Evolutionary conservation across 2,329 filamentous ascomycete species (phyloP).

Genomic region (Ilyonectria mors-panacis): DNA sequence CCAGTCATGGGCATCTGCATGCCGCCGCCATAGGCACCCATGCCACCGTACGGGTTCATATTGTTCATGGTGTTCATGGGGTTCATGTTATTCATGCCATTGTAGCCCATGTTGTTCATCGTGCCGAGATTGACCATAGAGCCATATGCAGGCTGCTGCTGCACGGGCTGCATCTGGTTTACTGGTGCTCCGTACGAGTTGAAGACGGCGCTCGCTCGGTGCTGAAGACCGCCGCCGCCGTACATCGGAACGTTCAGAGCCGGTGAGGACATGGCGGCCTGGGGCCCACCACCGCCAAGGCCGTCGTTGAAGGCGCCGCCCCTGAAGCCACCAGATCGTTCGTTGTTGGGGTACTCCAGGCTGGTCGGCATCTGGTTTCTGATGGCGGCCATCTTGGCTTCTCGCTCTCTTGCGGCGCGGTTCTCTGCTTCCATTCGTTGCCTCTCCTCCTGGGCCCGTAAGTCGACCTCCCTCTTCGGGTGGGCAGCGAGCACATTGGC

Average conservation of each 20-base stretch:
- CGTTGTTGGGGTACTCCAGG: conserved; percentile 50
- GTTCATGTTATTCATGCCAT: conserved; percentile 39
- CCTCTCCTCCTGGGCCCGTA: conserved; percentile 59
- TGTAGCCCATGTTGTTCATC: conserved; percentile 44
- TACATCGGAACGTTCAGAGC: conserved; percentile 47
- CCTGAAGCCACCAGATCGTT: conserved; percentile 61
- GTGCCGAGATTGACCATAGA: conserved; percentile 41
- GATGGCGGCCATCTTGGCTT: conserved; percentile 64
- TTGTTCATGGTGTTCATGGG: conserved; percentile 37
- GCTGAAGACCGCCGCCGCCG: conserved; percentile 41
- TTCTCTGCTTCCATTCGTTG: conserved; percentile 59
- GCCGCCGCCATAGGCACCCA: conserved; percentile 49
- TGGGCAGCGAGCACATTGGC: conserved; percentile 70
- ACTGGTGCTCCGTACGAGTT: conserved; percentile 49
- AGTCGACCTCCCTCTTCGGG: conserved; percentile 58
- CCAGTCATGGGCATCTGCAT: conserved; percentile 47
- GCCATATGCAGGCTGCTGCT: conserved; percentile 45
- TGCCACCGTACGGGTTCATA: conserved; percentile 42
- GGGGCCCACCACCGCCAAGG: conserved; percentile 55
- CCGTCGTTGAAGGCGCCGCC: conserved; percentile 71
- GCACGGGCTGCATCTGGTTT: conserved; percentile 22
- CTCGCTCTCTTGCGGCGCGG: conserved; percentile 58
- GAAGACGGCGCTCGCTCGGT: conserved; percentile 51
- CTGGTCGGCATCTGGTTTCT: conserved; percentile 65
- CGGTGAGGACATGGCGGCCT: conserved; percentile 47